A percentile compares a stretch with the other conserved stretches of the same genome.
Conservation (phyloP, 2,329 filamentous ascomycete species). For the Monosporascus sp. region DNA sequence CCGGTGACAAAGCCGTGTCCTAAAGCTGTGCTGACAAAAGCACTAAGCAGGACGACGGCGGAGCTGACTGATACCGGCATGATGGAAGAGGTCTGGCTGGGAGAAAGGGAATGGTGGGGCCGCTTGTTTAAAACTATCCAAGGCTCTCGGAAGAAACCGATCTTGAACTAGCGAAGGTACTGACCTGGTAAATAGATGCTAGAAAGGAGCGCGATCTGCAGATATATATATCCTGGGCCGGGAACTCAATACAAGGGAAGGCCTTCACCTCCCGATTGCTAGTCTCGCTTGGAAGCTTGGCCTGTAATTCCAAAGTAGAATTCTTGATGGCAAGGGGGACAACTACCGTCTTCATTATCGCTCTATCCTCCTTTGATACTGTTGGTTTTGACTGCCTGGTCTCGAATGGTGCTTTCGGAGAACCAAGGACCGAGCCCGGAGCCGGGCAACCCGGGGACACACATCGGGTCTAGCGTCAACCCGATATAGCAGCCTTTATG, state of each 20-base stretch:
- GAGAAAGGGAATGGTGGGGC: no score
- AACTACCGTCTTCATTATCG: not conserved
- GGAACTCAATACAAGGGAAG: not conserved
- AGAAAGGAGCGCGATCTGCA: no score
- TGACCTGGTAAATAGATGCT: no score
- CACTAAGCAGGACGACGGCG: slow-evolving; percentile 16
- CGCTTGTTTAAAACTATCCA: no score
- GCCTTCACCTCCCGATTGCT: not conserved
- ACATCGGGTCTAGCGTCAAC: slow-evolving; percentile 7
- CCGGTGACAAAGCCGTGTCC: slow-evolving; percentile 43
- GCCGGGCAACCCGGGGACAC: slow-evolving; percentile 12
- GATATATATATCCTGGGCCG: not conserved
- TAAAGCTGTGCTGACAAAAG: slow-evolving; percentile 21
- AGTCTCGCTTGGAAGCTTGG: not conserved
- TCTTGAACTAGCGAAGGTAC: no score
- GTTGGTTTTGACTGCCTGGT: slow-evolving; percentile 5
- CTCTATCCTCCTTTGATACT: not conserved
- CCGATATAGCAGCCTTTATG: no score
- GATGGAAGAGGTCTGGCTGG: not conserved
- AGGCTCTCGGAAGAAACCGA: no score
- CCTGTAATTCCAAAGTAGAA: not conserved
- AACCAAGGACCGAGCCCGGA: slow-evolving; percentile 13
- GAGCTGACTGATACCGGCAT: slow-evolving; percentile 16
- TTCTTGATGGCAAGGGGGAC: not conserved
- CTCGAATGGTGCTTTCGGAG: slow-evolving; percentile 11